Conservation (phyloP, 805 yeast genomes). For the Pichia membranifaciens region DNA sequence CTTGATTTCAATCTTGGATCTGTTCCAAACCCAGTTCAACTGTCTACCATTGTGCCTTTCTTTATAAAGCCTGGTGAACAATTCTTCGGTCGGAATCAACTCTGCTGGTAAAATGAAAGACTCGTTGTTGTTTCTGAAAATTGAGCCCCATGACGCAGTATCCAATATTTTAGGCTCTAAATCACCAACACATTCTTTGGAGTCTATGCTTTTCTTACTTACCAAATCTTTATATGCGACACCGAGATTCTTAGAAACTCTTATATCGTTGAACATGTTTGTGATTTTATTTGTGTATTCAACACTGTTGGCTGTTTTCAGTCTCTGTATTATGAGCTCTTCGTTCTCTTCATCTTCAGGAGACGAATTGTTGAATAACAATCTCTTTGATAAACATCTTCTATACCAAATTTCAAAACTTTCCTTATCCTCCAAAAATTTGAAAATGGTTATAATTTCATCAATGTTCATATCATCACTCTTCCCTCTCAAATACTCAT, state of each 20-base stretch:
- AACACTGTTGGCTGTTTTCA: slow-evolving; percentile 83
- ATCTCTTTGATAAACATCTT: slow-evolving; percentile 79
- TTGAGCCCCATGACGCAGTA: slow-evolving; percentile 29
- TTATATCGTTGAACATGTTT: slow-evolving; percentile 93
- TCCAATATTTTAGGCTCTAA: slow-evolving; percentile 31
- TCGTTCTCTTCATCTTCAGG: slow-evolving; percentile 83
- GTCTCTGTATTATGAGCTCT: slow-evolving; percentile 73
- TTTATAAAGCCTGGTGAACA: slow-evolving; percentile 63
- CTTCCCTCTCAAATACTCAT: slow-evolving; percentile 72
- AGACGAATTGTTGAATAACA: slow-evolving; percentile 67
- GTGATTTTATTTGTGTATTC: slow-evolving; percentile 93
- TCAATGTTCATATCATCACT: slow-evolving; percentile 73
- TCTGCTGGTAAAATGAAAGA: slow-evolving; percentile 63
- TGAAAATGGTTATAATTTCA: slow-evolving; percentile 81
- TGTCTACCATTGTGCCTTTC: slow-evolving; percentile 80
- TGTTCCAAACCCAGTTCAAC: slow-evolving; percentile 93
- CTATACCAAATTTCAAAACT: slow-evolving; percentile 92
- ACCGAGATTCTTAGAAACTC: slow-evolving; percentile 73
- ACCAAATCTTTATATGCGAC: slow-evolving; percentile 26
- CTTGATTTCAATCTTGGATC: slow-evolving; percentile 85
- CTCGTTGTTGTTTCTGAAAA: slow-evolving; percentile 29
- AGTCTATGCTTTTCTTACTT: slow-evolving; percentile 9
- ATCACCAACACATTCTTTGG: slow-evolving; percentile 23
- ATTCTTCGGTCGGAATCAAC: slow-evolving; percentile 56
- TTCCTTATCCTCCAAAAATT: slow-evolving; percentile 88